Evolutionary conservation across 2,329 filamentous ascomycete species (phyloP), one percentile per base, ranked within the genome.

Genomic region (Fusarium goolgardi): DNA sequence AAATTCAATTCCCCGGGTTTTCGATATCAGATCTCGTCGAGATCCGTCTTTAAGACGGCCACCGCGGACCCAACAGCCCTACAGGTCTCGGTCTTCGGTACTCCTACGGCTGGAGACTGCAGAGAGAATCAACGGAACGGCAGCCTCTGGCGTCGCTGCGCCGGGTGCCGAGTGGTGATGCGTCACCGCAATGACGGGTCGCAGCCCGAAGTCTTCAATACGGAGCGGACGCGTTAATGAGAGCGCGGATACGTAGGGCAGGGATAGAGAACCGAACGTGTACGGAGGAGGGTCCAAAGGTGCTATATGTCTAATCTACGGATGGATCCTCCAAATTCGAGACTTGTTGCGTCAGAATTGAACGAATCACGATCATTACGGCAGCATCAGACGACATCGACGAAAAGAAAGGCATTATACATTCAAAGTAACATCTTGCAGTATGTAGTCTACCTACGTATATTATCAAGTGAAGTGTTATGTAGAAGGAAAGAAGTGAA

Each of bases 401-500:
- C 34, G 12, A 47, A 41, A 44, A n/a, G 23, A 16, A 39, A 39
- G 12, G 6, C 16, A 18, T 52, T 7, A 21, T 29, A 34, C 9
- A 50, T 46, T 44, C 40, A 40, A 40, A 35, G 29, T 11, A 45
- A 32, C 18, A 46, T 39, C 7, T 29, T 31, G 16, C 25, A 21
- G 8, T 31, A 44, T n/a, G 34, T 39, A 20, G 15, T 37, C 35
- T 18, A 18, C 5, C 15, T 25, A 15, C 35, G 29, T n/a, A 39
- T 12, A 20, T 11, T 3, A 29, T 29, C 35, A 25, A 34, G 9
- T 49, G 27, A 39, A 55, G 54, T 68, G 50, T 56, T 68, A 35
- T 68, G 65, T 68, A 68, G 49, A 69, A 69, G 64, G 65, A 45
- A 68, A 68, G 65, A 68, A 57, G 29, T 47, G 15, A 54, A 65